Base-by-base conservation (phyloP, 139 green algal genomes). In the Chlamydomonas applanata region DNA sequence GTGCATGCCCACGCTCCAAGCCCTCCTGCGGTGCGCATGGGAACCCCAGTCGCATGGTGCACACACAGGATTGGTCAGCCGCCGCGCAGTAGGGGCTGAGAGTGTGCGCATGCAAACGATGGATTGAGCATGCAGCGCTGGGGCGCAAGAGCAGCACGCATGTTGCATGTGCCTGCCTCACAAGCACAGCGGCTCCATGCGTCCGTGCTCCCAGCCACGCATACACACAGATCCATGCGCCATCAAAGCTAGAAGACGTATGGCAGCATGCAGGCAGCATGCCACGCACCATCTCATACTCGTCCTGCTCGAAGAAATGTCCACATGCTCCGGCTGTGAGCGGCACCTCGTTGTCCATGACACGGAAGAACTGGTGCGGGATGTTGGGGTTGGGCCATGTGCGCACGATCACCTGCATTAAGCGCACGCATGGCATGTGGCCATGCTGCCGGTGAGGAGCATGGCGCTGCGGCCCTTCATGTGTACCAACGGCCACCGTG, bases 281-380 rank as follows among this genome's bases (percentile, higher is more conserved):
- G 62, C 40, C 40, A 54, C 79, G 70, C 74, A 84, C 73, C 85
- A 95, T 88, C 69, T 93, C 88, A 40, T 84, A 92, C 57, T 93
- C 91, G 62, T 94, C 89, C 53, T 88, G 75, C 85, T 96, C 91
- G 69, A 91, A 96, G 74, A 95, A 91, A 76, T 95, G 89, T 0
- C 91, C 89, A 74, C 86, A 92, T 1, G 78, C 56, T 2, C 83
- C 86, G 20, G 88, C 77, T 30, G 72, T 78, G n/a, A 96, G 75
- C 13, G 87, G 86, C 36, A 84, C 75, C 57, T 91, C 85, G 0
- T 73, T 69, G 72, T 95, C 89, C 86, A 94, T 88, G 22, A 93
- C 29, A 33, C 87, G 80, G 83, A 93, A 95, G 74, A 89, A 95
- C 77, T 90, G 82, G 29, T 27, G 25, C 7, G 75, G 82, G 27